Percentiles rank a stretch among this genome's conserved stretches.
Conservation (phyloP, 768 basidiomycete genomes). For the Hygrophorus pudorinus region DNA sequence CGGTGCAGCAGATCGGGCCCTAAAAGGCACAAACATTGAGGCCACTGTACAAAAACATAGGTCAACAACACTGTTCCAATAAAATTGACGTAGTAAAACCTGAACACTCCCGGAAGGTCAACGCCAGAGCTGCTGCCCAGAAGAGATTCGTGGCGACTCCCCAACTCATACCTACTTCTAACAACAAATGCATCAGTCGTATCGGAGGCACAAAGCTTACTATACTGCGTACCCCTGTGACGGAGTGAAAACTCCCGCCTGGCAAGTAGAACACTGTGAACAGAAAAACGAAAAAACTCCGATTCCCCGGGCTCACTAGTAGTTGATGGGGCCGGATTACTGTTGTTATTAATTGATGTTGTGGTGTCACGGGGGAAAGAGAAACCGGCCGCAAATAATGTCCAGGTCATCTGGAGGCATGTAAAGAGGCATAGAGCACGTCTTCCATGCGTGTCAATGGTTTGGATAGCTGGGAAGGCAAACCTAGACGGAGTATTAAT, state of each 20-base stretch:
- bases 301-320: too few species aligned
- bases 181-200: not conserved
- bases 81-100: slow-evolving; percentile 8
- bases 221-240: slow-evolving; percentile 60
- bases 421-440: slow-evolving; percentile 69
- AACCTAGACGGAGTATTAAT: slow-evolving; percentile 19
- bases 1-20: too few species aligned
- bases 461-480: slow-evolving; percentile 58
- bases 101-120: slow-evolving; percentile 47
- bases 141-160: slow-evolving; percentile 42
- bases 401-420: slow-evolving; percentile 75
- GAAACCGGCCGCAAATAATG: slow-evolving; percentile 66
- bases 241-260: slow-evolving; percentile 83
- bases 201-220: too few species aligned
- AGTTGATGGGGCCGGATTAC: slow-evolving; percentile 36
- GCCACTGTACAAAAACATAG: slow-evolving; percentile 37
- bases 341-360: too few species aligned
- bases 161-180: slow-evolving; percentile 32
- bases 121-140: slow-evolving; percentile 43
- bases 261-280: slow-evolving; percentile 50
- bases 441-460: slow-evolving; percentile 68
- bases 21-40: slow-evolving; percentile 39
- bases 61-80: slow-evolving; percentile 3
- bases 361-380: too few species aligned
- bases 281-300: slow-evolving; percentile 26